Conservation (phyloP, 2,329 filamentous ascomycete species). For the Colletotrichum trifolii region DNA sequence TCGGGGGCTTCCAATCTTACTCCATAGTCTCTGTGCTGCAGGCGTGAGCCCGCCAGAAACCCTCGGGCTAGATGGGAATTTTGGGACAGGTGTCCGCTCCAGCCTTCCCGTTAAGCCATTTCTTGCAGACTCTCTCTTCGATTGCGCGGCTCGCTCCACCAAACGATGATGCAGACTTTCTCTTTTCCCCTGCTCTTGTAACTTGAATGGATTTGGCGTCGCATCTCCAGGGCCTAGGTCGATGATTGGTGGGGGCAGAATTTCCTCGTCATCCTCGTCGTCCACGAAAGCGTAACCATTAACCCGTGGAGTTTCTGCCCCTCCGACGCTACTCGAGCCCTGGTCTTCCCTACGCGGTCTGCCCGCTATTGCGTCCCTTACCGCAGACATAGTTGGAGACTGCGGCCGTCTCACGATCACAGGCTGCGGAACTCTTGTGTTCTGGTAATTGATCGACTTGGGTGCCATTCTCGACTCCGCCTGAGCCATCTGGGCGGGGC, state of each 20-base stretch:
- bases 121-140: slow-evolving; percentile 72
- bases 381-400: slow-evolving; percentile 85
- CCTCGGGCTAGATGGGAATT: slow-evolving; percentile 74
- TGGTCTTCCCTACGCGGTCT: slow-evolving; percentile 71
- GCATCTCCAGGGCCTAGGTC: slow-evolving; percentile 69
- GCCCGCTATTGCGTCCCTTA: slow-evolving; percentile 86
- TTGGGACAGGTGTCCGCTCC: slow-evolving; percentile 72
- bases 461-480: slow-evolving; percentile 78
- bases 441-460: slow-evolving; percentile 82
- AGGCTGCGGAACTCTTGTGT: slow-evolving; percentile 79
- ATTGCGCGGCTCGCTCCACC: slow-evolving; percentile 83
- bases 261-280: slow-evolving; percentile 72
- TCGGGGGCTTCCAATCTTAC: slow-evolving; percentile 63
- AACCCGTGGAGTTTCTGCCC: slow-evolving; percentile 85
- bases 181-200: slow-evolving; percentile 78
- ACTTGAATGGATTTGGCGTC: slow-evolving; percentile 83
- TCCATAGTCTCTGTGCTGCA: slow-evolving; percentile 76
- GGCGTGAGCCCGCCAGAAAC: slow-evolving; percentile 73
- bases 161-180: slow-evolving; percentile 88
- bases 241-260: slow-evolving; percentile 53
- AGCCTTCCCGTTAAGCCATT: slow-evolving; percentile 70
- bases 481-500: slow-evolving; percentile 75
- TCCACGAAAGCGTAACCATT: slow-evolving; percentile 97
- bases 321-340: slow-evolving; percentile 66
- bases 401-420: slow-evolving; percentile 62